A percentile compares a stretch with the other conserved stretches of the same genome.
Conservation (phyloP, 192 early-diverging fungal genomes). For the Jimgerdemannia lactiflua region DNA sequence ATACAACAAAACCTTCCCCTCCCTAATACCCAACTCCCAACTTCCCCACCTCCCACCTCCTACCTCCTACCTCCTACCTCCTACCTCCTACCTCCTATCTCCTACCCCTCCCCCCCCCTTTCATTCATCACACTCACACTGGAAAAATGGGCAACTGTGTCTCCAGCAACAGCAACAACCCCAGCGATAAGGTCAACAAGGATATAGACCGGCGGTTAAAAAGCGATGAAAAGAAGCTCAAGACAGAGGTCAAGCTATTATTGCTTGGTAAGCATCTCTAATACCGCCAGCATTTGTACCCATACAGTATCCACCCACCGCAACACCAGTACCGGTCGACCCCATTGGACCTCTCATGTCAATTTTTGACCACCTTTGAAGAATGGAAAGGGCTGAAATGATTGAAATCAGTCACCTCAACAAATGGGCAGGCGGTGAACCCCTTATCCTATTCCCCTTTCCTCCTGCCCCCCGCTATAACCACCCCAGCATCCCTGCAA, state of each 20-base stretch:
- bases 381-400: no score
- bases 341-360: no score
- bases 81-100: background rate
- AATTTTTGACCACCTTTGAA: no score
- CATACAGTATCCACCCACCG: background rate
- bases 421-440: no score
- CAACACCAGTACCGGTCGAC: background rate
- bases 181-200: slow-evolving; percentile 3
- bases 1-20: background rate
- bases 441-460: no score
- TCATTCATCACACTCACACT: background rate
- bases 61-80: no score
- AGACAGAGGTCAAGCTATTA: slow-evolving; percentile 33
- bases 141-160: slow-evolving; percentile 4
- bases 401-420: no score
- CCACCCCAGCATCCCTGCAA: no score
- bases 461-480: no score
- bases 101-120: background rate
- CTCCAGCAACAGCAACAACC: background rate
- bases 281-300: background rate
- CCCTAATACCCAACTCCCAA: no score
- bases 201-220: slow-evolving; percentile 31
- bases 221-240: slow-evolving; percentile 25
- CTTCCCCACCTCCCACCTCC: no score
- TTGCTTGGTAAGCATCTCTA: slow-evolving; percentile 20